Conservation (phyloP, 2,329 filamentous ascomycete genomes). For the Diplodia scrobiculata region DNA sequence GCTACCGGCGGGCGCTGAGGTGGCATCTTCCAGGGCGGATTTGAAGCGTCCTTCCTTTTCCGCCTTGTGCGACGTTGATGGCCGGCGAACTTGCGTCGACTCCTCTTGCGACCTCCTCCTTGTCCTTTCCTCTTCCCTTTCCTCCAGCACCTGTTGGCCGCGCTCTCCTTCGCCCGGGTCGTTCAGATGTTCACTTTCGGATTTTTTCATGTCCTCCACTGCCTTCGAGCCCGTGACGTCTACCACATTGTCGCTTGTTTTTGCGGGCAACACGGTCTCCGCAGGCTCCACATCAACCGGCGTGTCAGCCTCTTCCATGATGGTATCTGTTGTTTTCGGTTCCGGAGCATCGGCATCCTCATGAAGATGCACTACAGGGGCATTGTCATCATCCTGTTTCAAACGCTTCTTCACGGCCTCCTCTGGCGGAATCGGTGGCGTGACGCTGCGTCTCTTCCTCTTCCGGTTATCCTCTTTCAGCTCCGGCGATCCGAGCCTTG, state of each 20-base stretch:
- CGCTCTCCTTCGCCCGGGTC: slow-evolving; percentile 15
- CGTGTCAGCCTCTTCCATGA: slow-evolving; percentile 17
- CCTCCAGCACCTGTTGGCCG: slow-evolving; percentile 13
- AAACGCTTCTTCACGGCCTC: slow-evolving; percentile 50
- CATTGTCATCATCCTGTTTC: slow-evolving; percentile 43
- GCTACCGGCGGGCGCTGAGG: slow-evolving; percentile 27
- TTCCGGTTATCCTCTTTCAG: slow-evolving; percentile 45
- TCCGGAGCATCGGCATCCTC: slow-evolving; percentile 34
- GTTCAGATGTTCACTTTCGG: slow-evolving; percentile 25
- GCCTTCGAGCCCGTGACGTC: slow-evolving; percentile 30
- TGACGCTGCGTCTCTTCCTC: slow-evolving; percentile 47
- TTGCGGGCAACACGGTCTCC: slow-evolving; percentile 32
- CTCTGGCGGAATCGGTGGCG: slow-evolving; percentile 41
- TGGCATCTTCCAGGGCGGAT: slow-evolving; percentile 34
- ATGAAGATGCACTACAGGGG: slow-evolving; percentile 37
- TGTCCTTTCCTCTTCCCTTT: slow-evolving; percentile 8
- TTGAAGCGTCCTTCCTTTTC: slow-evolving; percentile 41
- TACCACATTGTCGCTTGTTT: slow-evolving; percentile 38
- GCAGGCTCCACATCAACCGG: slow-evolving; percentile 16
- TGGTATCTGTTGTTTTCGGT: slow-evolving; percentile 7
- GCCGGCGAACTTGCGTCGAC: neutral
- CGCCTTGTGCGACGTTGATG: slow-evolving; percentile 12
- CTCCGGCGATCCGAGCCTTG: slow-evolving; percentile 43
- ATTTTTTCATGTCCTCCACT: slow-evolving; percentile 36
- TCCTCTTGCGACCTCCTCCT: slow-evolving; percentile 25